Evolutionary conservation across 805 yeast genomes (phyloP).

Genomic region (Lachancea kluyveri): DNA sequence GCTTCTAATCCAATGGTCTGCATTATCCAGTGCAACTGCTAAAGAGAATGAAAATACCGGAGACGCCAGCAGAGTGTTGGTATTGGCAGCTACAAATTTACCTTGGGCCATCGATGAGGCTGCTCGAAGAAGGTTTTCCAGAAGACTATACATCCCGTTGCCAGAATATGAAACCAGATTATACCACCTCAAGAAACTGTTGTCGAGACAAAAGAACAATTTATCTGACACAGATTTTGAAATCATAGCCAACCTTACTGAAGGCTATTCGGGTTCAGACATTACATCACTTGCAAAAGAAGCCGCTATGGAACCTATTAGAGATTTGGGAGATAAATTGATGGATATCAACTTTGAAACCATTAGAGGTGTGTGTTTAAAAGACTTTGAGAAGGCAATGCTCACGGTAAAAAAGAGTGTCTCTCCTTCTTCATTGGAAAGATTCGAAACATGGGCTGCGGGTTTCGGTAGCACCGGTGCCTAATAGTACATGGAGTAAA

Average conservation of each 20-base stretch:
- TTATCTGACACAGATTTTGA: slow-evolving; percentile 58
- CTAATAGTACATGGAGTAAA: slow-evolving; percentile 24
- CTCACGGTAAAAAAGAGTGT: slow-evolving; percentile 85
- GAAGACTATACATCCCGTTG: slow-evolving; percentile 88
- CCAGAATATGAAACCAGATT: slow-evolving; percentile 83
- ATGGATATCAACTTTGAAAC: slow-evolving; percentile 63
- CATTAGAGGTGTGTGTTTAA: slow-evolving; percentile 66
- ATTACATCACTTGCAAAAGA: slow-evolving; percentile 91
- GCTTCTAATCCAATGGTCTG: slow-evolving; percentile 92
- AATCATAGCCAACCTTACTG: slow-evolving; percentile 57
- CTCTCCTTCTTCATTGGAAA: slow-evolving; percentile 65
- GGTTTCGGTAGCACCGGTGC: slow-evolving; percentile 89
- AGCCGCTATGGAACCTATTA: slow-evolving; percentile 95
- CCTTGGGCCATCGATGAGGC: slow-evolving; percentile 99
- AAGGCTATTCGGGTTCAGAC: slow-evolving; percentile 91
- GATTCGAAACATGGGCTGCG: slow-evolving; percentile 85
- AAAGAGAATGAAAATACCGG: slow-evolving; percentile 38
- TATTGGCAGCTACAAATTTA: slow-evolving; percentile 88
- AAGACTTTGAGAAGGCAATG: slow-evolving; percentile 75
- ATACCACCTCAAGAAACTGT: slow-evolving; percentile 63
- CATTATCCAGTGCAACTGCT: slow-evolving; percentile 80
- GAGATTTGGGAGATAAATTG: slow-evolving; percentile 83
- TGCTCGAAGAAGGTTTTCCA: slow-evolving; percentile 87
- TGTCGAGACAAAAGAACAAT: slow-evolving; percentile 63
- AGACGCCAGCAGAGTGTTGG: slow-evolving; percentile 58